These are phyloP conservation scores for Phaffomyces opuntiae DNA, from an alignment of 805 yeast species.

Conservation along the genomic window DNA sequence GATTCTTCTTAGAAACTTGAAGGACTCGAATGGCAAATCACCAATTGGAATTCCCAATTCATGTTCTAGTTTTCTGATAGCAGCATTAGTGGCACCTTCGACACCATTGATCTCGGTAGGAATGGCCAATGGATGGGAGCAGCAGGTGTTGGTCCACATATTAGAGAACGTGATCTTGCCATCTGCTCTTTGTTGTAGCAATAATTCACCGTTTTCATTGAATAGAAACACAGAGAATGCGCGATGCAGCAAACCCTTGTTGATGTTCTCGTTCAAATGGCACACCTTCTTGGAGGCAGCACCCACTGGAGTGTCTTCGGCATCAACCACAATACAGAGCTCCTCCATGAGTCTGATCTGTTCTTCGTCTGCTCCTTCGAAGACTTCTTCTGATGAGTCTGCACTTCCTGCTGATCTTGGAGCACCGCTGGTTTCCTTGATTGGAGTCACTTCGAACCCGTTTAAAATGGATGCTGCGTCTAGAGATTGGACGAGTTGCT, in stretches of 20 bases:
- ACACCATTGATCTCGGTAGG: constrained; percentile 65
- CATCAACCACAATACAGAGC: constrained; percentile 87
- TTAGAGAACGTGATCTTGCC: constrained; percentile 95
- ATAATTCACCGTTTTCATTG: constrained; percentile 64
- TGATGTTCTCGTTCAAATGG: constrained; percentile 81
- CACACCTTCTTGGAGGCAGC: constrained; percentile 91
- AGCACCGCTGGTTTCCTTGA: constrained; percentile 53
- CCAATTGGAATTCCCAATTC: constrained; percentile 76
- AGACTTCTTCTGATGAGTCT: constrained; percentile 37
- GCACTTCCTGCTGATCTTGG: constrained; percentile 30
- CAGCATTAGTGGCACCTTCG: constrained; percentile 78
- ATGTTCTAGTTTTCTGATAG: constrained; percentile 85
- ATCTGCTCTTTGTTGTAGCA: constrained; percentile 91
- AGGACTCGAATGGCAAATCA: constrained; percentile 55
- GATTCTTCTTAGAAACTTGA: constrained; percentile 84
- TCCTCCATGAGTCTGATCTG: constrained; percentile 95
- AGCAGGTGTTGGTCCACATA: constrained; percentile 98
- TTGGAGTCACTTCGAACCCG: constrained; percentile 63
- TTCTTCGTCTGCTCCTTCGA: constrained; percentile 86
- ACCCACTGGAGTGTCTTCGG: constrained; percentile 81
- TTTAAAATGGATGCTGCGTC: constrained; percentile 41
- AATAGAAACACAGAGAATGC: constrained; percentile 95
- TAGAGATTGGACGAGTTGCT: constrained; percentile 47
- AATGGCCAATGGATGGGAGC: constrained; percentile 93
- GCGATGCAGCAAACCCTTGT: constrained; percentile 82